Evolutionary conservation across 2,329 filamentous ascomycete species (phyloP).

Genomic region (Trichoderma oligosporum): DNA sequence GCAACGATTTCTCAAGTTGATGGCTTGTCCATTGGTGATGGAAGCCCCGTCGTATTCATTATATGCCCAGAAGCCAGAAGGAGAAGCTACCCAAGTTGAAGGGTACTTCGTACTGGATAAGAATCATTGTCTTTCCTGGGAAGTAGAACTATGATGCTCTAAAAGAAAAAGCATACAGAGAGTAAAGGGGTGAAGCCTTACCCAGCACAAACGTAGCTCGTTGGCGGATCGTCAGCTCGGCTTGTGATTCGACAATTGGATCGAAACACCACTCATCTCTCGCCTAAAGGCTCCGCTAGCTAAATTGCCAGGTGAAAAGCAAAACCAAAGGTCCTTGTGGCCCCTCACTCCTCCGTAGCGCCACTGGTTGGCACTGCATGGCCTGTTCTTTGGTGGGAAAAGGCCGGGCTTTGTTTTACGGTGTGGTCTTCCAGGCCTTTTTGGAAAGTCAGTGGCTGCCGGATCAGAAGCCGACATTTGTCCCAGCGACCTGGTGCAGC

Average conservation of each 20-base stretch:
- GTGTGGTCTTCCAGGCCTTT: background rate
- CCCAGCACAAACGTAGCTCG: conserved; percentile 11
- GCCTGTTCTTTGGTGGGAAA: background rate
- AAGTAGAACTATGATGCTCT: background rate
- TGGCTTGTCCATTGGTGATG: background rate
- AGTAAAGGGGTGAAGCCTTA: conserved; percentile 7
- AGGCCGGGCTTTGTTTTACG: background rate
- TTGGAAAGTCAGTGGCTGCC: background rate
- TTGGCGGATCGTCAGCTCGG: conserved; percentile 13
- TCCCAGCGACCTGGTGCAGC: conserved; percentile 11
- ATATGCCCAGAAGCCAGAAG: conserved; percentile 2
- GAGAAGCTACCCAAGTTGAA: conserved; percentile 5
- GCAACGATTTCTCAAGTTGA: background rate
- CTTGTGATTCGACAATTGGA: conserved; percentile 19
- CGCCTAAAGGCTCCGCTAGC: conserved; percentile 15
- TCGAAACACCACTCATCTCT: conserved; percentile 6
- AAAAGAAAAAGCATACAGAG: conserved; percentile 7
- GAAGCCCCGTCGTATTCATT: background rate
- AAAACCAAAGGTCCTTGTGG: background rate
- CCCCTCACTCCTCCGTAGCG: background rate
- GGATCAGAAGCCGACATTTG: conserved; percentile 5
- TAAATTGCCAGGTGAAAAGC: conserved; percentile 7
- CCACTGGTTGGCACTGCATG: background rate
- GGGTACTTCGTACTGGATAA: conserved; percentile 4
- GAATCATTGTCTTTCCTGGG: background rate